Base-by-base conservation (phyloP, 116 monocot species). In the Cymodocea nodosa region DNA sequence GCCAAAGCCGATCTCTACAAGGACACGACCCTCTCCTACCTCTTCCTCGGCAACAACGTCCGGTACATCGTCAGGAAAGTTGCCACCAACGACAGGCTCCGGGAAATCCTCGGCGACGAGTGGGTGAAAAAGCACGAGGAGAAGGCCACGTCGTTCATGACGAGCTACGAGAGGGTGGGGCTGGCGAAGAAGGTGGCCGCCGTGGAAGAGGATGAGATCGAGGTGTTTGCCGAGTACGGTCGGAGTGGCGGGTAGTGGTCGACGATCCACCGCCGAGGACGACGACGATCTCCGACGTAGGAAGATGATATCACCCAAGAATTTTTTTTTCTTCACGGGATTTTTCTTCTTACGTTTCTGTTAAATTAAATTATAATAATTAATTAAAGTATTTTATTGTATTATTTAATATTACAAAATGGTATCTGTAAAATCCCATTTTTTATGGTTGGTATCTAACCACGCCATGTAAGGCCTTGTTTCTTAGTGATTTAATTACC, bases 31-130 rank as follows among this genome's bases (percentile, higher is more conserved):
- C 66, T 89, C 14, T 77, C 80, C 11, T 82, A 89, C 77, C 72
- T 84, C 48, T 89, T 84, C 66, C 79, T 89, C 22, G 76, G 82
- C 18, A 89, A 82, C 82, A 89, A 89, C 68, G 50, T 85, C 25
- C 49, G 71, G 20, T 89, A 85, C 79, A 53, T 89, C 17, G 68
- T 76, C n/a, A 50, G 44, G 6, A 82, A 76, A 54, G 89, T 85
- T 23, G 6, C 18, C 9, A 13, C n/a, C 54, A 50, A 9, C 22
- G 36, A 71, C 68, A 34, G 15, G 40, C 62, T 89, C 15, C n/a
- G 49, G 25, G 56, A 39, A 15, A 39, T 85, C 0, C 55, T 89
- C 1, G 85, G 89, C 7, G 70, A 61, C 9, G 79, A 71, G 6
- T 89, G 89, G 85, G 69, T 70, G 44, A 64, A 37, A 57, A 65